Conservation (phyloP, 2,329 filamentous ascomycete species). For the Penicillium olsonii region DNA sequence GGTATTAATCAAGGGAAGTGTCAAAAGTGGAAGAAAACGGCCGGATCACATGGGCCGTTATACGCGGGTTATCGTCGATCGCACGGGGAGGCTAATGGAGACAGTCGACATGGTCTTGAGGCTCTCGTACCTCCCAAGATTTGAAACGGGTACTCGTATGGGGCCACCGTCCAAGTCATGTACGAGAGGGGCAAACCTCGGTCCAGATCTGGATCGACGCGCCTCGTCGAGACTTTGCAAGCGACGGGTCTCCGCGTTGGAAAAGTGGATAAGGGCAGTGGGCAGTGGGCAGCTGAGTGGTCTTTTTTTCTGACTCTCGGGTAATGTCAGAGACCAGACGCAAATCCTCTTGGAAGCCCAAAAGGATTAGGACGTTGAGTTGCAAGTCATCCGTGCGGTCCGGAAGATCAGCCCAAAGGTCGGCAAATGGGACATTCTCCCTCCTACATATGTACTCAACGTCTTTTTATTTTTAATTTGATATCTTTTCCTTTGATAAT, state of each 20-base stretch:
- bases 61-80: conserved; percentile 9
- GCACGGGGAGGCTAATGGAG: conserved; percentile 10
- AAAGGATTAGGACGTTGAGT: background rate
- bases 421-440: background rate
- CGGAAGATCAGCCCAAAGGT: background rate
- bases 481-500: background rate
- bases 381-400: conserved; percentile 7
- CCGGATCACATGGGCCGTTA: conserved; percentile 19
- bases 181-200: conserved; percentile 11
- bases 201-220: conserved; percentile 26
- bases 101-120: conserved; percentile 22
- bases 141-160: conserved; percentile 2
- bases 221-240: conserved; percentile 15
- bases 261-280: conserved; percentile 5
- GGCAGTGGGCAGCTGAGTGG: conserved; percentile 9
- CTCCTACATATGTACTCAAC: background rate
- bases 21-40: conserved; percentile 7
- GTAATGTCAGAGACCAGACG: background rate
- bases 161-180: background rate
- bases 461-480: background rate
- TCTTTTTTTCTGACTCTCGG: background rate
- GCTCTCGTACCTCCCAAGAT: conserved; percentile 8
- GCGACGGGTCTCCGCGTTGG: conserved; percentile 15
- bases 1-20: conserved; percentile 8
- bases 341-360: too few species aligned